Percentiles rank a stretch among this genome's conserved stretches.
Evolutionary conservation across 2,329 filamentous ascomycete genomes (phyloP).

Genomic region (Phoma sp.): DNA sequence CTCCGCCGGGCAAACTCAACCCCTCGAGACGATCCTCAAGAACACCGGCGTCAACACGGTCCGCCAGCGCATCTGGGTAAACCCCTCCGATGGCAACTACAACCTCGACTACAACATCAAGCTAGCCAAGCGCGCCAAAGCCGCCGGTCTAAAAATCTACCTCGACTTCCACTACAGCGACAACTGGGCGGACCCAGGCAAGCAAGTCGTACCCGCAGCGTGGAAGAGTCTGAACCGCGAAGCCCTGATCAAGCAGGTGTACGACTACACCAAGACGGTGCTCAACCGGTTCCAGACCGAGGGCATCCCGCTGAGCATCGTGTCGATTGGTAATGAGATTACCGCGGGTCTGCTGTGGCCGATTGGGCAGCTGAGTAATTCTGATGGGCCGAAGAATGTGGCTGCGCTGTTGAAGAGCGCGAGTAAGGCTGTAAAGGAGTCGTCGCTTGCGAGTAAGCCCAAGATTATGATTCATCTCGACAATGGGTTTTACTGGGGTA

Average conservation of each 20-base stretch:
- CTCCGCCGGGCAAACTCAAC: slow-evolving; percentile 57
- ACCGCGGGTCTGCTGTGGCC: slow-evolving; percentile 71
- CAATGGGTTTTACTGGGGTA: slow-evolving; percentile 74
- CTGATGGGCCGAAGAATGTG: slow-evolving; percentile 60
- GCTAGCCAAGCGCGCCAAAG: slow-evolving; percentile 69
- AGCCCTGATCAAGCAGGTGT: slow-evolving; percentile 66
- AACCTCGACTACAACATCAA: slow-evolving; percentile 73
- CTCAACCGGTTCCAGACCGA: slow-evolving; percentile 66
- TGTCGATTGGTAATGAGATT: slow-evolving; percentile 79
- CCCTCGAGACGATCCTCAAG: slow-evolving; percentile 69
- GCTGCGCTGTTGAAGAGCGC: slow-evolving; percentile 69
- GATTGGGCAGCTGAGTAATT: slow-evolving; percentile 62
- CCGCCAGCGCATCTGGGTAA: slow-evolving; percentile 75
- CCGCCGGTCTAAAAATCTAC: slow-evolving; percentile 66
- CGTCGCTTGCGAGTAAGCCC: slow-evolving; percentile 61
- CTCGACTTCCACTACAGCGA: slow-evolving; percentile 72
- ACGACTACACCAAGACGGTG: slow-evolving; percentile 71
- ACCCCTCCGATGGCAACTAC: slow-evolving; percentile 66
- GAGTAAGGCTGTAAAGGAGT: slow-evolving; percentile 69
- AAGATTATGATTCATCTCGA: slow-evolving; percentile 78
- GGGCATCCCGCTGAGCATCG: slow-evolving; percentile 64
- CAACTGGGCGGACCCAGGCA: slow-evolving; percentile 72
- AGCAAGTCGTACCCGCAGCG: slow-evolving; percentile 67
- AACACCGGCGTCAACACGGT: slow-evolving; percentile 71
- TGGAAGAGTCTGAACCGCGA: slow-evolving; percentile 67